Conservation (phyloP, 2,329 filamentous ascomycete genomes). For the Immersiporthe knoxdaviesiana region DNA sequence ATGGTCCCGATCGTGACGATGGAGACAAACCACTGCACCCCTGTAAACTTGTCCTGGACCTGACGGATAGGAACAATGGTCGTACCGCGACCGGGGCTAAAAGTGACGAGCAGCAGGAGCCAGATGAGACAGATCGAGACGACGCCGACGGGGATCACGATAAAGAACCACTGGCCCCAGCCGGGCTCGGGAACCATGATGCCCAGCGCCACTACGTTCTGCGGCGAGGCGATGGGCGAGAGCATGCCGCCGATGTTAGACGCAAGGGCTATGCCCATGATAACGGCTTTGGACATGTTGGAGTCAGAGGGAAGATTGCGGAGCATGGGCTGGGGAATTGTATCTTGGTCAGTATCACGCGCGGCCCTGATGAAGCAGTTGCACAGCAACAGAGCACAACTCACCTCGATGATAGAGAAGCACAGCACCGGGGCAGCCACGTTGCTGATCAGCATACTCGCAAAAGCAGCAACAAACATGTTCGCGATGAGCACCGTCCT, state of each 20-base stretch:
- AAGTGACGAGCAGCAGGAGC: slow-evolving; percentile 81
- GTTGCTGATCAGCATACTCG: slow-evolving; percentile 99
- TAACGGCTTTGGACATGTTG: slow-evolving; percentile 90
- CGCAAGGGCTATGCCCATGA: slow-evolving; percentile 91
- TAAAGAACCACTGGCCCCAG: slow-evolving; percentile 97
- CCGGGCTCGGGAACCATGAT: slow-evolving; percentile 92
- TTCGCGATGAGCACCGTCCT: slow-evolving; percentile 90
- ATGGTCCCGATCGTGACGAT: slow-evolving; percentile 84
- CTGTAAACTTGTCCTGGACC: slow-evolving; percentile 85
- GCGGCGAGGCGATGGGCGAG: slow-evolving; percentile 94
- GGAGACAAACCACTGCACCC: slow-evolving; percentile 91
- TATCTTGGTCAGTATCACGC: slow-evolving; percentile 17
- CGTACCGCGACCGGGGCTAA: slow-evolving; percentile 82
- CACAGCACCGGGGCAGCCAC: slow-evolving; percentile 96
- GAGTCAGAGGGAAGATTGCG: slow-evolving; percentile 90
- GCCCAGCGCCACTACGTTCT: slow-evolving; percentile 94
- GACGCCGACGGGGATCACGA: slow-evolving; percentile 89
- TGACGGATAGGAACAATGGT: slow-evolving; percentile 90
- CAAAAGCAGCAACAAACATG: slow-evolving; percentile 97
- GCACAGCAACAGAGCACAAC: slow-evolving; percentile 32
- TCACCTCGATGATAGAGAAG: slow-evolving; percentile 93
- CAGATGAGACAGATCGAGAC: slow-evolving; percentile 88
- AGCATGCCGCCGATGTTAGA: slow-evolving; percentile 97
- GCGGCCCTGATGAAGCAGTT: neutral
- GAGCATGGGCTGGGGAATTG: slow-evolving; percentile 80